Evolutionary conservation across 179 eudicot species (phyloP), one percentile per base, ranked within the genome.

Genomic region (Beta lomatogona): DNA sequence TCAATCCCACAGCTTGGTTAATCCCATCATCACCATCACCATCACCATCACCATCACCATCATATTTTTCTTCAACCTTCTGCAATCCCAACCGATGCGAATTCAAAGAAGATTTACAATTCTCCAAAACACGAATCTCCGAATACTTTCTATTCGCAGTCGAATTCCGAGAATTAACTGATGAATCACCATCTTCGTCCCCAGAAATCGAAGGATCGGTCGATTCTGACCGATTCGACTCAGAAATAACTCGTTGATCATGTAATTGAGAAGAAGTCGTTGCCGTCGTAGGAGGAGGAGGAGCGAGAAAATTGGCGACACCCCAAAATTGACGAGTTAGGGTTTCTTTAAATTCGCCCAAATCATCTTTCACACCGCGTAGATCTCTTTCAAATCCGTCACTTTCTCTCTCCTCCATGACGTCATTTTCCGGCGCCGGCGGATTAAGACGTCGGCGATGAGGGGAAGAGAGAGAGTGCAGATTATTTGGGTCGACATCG

Each of bases 1-100:
- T 93, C 50, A 94, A 88, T 48, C 98, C 97, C 18, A 89, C 90
- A 2, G 86, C 92, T 44, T 72, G 82, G 54, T 65, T 61, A 3
- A 53, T 77, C 77, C 72, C 81, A 75, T 78, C 87, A 45, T 71
- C 82, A 36, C 2, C 41, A 36, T 3, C 41, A 36, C 3, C 41
- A 36, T 36, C 41, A 36, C 41, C 3, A 36, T 36, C 41, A 1
- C 41, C 41, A 36, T 36, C 41, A 1, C 3, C 41, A 36, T 36
- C 41, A 9, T 85, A 92, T 11, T 60, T 59, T 13, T 54, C 82
- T 48, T 79, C 82, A 48, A 71, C 77, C 22, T 71, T 67, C 36
- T 19, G 41, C 76, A 79, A 31, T 50, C 52, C 70, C n/a, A 78
- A 67, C 28, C 52, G 63, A 57, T 68, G 59, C 12, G 48, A 81